phyloP scores from a whole-genome alignment of 2,329 filamentous ascomycete genomes.

The Clathrospora elynae region DNA sequence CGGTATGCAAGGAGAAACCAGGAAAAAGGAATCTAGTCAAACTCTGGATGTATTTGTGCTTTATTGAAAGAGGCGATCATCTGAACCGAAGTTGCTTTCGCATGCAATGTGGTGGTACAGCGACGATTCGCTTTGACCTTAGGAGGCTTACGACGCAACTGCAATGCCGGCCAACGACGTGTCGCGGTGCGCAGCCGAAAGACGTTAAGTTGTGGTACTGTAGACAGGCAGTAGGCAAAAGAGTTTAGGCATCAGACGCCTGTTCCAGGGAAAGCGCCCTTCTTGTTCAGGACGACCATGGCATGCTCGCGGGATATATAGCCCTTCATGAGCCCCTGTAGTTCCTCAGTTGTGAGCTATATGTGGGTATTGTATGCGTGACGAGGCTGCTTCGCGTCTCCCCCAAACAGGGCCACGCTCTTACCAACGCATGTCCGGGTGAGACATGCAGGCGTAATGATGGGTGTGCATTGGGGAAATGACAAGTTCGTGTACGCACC shows the following conservation, averaged over 20 bases:
- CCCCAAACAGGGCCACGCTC: conserved; percentile 2
- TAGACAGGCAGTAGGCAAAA: conserved; percentile 13
- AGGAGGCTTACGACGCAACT: neutral
- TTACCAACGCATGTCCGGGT: too few species aligned
- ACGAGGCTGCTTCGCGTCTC: conserved; percentile 17
- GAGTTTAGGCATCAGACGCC: conserved; percentile 58
- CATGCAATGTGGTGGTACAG: neutral
- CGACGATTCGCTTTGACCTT: neutral
- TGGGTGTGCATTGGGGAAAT: neutral
- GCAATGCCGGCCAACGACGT: conserved; percentile 11
- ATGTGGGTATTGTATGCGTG: conserved; percentile 11
- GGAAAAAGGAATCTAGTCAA: neutral
- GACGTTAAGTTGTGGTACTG: conserved; percentile 17
- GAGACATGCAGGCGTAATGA: neutral
- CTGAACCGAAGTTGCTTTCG: neutral
- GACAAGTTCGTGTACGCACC: conserved; percentile 63
- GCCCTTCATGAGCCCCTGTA: conserved; percentile 90
- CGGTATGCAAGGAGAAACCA: conserved; percentile 3
- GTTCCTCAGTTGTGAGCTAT: conserved; percentile 22
- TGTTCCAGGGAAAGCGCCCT: conserved; percentile 90
- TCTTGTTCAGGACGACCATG: conserved; percentile 91
- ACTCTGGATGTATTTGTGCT: conserved; percentile 5
- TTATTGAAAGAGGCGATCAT: neutral
- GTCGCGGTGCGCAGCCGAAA: conserved; percentile 10
- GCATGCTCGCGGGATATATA: conserved; percentile 92